A percentile compares a stretch with the other conserved stretches of the same genome.
Conservation (phyloP, 2,329 filamentous ascomycete genomes). For the Hortaea sp. region DNA sequence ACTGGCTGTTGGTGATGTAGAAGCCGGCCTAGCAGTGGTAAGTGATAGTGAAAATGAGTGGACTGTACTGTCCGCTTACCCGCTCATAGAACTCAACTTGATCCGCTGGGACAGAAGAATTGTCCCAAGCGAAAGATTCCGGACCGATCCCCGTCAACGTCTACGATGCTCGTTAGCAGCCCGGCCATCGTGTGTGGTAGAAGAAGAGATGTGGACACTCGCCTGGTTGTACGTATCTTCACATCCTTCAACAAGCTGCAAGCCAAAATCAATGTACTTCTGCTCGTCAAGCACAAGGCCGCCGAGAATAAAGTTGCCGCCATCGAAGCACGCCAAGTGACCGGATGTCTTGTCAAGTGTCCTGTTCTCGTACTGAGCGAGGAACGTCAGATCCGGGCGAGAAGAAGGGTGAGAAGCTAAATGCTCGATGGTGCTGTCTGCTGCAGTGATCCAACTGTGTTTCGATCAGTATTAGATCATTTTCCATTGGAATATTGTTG, state of each 20-base stretch:
- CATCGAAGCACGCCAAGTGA: constrained; percentile 7
- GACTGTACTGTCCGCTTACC: constrained; percentile 6
- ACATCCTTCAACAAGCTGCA: constrained; percentile 18
- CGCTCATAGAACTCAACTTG: not conserved
- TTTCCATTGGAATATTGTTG: constrained; percentile 3
- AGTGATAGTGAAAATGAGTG: constrained; percentile 4
- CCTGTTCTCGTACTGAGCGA: constrained; percentile 5
- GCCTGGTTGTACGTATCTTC: constrained; percentile 22
- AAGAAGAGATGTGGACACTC: too few species aligned
- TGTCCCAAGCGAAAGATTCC: constrained; percentile 38
- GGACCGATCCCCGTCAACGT: constrained; percentile 69
- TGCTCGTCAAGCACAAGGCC: constrained; percentile 10
- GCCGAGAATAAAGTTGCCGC: constrained; percentile 9
- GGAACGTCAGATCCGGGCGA: constrained; percentile 6
- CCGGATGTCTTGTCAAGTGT: not conserved
- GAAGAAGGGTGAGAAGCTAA: constrained; percentile 5
- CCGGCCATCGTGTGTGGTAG: too few species aligned
- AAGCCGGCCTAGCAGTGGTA: constrained; percentile 46
- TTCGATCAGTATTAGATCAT: constrained; percentile 2
- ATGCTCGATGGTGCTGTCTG: constrained; percentile 4
- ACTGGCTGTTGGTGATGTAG: constrained; percentile 51
- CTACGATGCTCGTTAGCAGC: not conserved
- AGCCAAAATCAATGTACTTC: constrained; percentile 19
- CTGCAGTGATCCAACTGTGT: constrained; percentile 7
- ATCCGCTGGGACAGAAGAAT: not conserved